Evolutionary conservation across 2,329 filamentous ascomycete species (phyloP).

Genomic region (Xylariaceae sp.): DNA sequence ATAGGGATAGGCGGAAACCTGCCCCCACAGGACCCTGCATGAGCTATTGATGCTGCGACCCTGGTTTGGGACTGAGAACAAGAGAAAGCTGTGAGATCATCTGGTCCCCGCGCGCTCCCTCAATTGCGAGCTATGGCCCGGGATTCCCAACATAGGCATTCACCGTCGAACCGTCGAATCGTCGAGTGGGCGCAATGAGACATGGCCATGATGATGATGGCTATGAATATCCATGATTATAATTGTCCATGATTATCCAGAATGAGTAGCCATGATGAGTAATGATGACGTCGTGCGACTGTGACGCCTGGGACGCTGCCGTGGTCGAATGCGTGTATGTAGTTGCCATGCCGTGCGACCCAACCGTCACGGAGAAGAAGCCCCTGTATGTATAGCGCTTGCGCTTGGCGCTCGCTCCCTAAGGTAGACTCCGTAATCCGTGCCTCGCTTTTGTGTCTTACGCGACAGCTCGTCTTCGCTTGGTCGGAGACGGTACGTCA

Average conservation of each 20-base stretch:
- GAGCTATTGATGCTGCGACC: slow-evolving; percentile 27
- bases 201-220: background rate
- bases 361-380: background rate
- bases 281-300: slow-evolving; percentile 9
- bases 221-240: no score
- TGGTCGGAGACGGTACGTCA: slow-evolving; percentile 74
- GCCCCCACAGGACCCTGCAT: slow-evolving; percentile 29
- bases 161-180: no score
- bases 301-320: background rate
- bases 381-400: background rate
- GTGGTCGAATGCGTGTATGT: background rate
- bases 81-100: slow-evolving; percentile 5
- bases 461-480: slow-evolving; percentile 38
- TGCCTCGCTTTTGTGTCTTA: background rate
- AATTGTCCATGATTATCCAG: no score
- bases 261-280: background rate
- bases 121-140: background rate
- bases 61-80: slow-evolving; percentile 19
- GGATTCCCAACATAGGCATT: no score
- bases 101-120: slow-evolving; percentile 4
- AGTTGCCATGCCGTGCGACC: background rate
- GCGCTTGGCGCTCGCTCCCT: no score
- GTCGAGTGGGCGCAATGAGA: background rate
- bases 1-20: slow-evolving; percentile 7
- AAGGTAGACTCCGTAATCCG: no score